Base-by-base conservation (phyloP, 2,329 filamentous ascomycete genomes). In the Nakataea oryzae region DNA sequence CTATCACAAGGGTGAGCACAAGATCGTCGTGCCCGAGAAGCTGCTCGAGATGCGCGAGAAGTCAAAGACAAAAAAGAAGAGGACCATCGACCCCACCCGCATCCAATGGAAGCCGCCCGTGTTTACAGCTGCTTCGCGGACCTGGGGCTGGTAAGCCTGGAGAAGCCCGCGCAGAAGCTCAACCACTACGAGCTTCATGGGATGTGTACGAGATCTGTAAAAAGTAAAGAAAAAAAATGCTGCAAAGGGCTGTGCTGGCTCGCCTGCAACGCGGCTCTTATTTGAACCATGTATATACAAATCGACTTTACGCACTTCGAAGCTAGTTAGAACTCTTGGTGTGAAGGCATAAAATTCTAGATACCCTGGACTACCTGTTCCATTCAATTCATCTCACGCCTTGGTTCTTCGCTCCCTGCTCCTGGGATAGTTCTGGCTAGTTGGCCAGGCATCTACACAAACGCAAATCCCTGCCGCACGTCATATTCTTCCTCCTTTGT, bases 61-160 rank as follows among this genome's bases (percentile, higher is more conserved):
- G 76, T 85, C 90, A 67, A 92, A 89, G 75, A 72, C 84, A 61
- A 97, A 96, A 75, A 85, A 87, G 63, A 88, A 87, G 73, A 82
- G 89, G 62, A 76, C 83, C 57, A 93, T 99, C 66, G 89, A 96
- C 64, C 81, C 93, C 0, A 82, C 85, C 26, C 83, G 84, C 69
- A 86, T 99, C 63, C 88, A 92, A 70, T 99, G 95, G 95, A 97
- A 96, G 74, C 93, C 95, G 13, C 95, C 95, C 0, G 90, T 97
- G 0, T 97, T 97, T 71, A 93, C 89, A 29, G 93, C 93, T 1
- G 90, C 89, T 17, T 90, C 86, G 67, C 83, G 93, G 68, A 97
- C 93, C 14, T 97, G 95, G 95, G 96, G 93, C 64, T 97, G 93
- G 93, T 97, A 78, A 67, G 21, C 17, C 41, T n/a, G n/a, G n/a